These are phyloP conservation scores for Cucurbitaria berberidis DNA, from an alignment of 2,329 filamentous ascomycete genomes.

Conservation along the genomic window DNA sequence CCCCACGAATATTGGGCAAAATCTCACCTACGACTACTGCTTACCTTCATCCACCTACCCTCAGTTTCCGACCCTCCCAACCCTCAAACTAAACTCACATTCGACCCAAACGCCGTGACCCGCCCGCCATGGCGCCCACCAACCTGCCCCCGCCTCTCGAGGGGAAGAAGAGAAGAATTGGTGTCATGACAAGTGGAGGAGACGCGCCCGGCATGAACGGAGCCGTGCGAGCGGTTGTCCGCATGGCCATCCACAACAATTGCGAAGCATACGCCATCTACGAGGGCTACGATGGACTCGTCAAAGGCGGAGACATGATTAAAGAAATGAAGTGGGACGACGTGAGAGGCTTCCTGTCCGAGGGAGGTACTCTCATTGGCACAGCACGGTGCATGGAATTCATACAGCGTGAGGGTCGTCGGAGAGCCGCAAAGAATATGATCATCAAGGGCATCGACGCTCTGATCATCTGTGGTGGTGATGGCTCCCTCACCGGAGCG, in stretches of 20 bases:
- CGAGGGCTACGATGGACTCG: slow-evolving; percentile 95
- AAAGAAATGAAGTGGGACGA: slow-evolving; percentile 88
- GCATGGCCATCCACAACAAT: slow-evolving; percentile 82
- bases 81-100: not conserved
- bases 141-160: slow-evolving; percentile 45
- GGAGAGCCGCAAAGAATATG: slow-evolving; percentile 92
- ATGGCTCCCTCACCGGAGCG: slow-evolving; percentile 87
- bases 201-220: slow-evolving; percentile 96
- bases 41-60: not conserved
- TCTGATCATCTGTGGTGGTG: slow-evolving; percentile 94
- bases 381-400: slow-evolving; percentile 93
- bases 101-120: not conserved
- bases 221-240: slow-evolving; percentile 86
- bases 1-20: slow-evolving; percentile 15
- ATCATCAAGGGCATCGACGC: slow-evolving; percentile 92
- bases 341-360: slow-evolving; percentile 90
- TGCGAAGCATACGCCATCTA: slow-evolving; percentile 64
- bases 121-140: slow-evolving; percentile 36
- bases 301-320: slow-evolving; percentile 88
- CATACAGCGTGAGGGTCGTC: slow-evolving; percentile 82
- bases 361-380: slow-evolving; percentile 94
- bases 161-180: slow-evolving; percentile 70
- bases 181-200: slow-evolving; percentile 91
- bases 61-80: slow-evolving; percentile 4
- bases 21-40: not conserved